phyloP scores from a whole-genome alignment of 306 rosid genomes.

The Ziziphus jujuba region DNA sequence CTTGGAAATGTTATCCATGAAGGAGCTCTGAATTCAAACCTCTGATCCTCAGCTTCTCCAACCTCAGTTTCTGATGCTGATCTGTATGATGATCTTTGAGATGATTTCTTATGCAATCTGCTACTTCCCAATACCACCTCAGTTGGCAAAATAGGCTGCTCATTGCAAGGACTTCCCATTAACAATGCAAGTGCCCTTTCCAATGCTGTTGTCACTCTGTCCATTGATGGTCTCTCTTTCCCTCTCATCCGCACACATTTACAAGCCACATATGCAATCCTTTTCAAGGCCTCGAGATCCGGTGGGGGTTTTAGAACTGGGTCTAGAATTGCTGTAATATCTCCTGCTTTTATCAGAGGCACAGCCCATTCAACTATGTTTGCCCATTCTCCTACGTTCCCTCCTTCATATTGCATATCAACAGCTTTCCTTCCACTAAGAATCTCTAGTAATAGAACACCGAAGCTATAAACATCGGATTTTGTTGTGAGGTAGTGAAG shows the following conservation, averaged over 20 bases:
- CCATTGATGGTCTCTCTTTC: slow-evolving; percentile 97
- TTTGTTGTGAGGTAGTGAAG: slow-evolving; percentile 96
- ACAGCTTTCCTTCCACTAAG: slow-evolving; percentile 94
- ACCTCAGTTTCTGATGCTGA: slow-evolving; percentile 76
- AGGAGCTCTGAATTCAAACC: slow-evolving; percentile 87
- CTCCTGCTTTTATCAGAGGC: slow-evolving; percentile 76
- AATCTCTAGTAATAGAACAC: slow-evolving; percentile 80
- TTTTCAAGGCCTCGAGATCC: slow-evolving; percentile 74
- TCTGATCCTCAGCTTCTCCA: slow-evolving; percentile 74
- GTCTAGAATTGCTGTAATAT: slow-evolving; percentile 53
- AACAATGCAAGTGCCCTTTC: slow-evolving; percentile 81
- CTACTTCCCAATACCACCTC: slow-evolving; percentile 92
- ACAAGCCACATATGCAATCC: slow-evolving; percentile 90
- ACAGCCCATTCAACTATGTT: slow-evolving; percentile 98
- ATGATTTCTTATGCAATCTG: slow-evolving; percentile 82
- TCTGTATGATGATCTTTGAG: slow-evolving; percentile 80
- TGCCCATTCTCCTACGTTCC: slow-evolving; percentile 89
- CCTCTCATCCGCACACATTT: slow-evolving; percentile 97
- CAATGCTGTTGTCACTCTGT: slow-evolving; percentile 87
- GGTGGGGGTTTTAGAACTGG: slow-evolving; percentile 70
- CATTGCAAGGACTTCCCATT: slow-evolving; percentile 90
- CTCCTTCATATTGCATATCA: slow-evolving; percentile 87
- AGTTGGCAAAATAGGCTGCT: slow-evolving; percentile 93
- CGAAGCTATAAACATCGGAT: slow-evolving; percentile 95
- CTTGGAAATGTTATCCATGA: slow-evolving; percentile 97